Evolutionary conservation across 2,329 filamentous ascomycete genomes (phyloP).

Genomic region (Fusarium poae): DNA sequence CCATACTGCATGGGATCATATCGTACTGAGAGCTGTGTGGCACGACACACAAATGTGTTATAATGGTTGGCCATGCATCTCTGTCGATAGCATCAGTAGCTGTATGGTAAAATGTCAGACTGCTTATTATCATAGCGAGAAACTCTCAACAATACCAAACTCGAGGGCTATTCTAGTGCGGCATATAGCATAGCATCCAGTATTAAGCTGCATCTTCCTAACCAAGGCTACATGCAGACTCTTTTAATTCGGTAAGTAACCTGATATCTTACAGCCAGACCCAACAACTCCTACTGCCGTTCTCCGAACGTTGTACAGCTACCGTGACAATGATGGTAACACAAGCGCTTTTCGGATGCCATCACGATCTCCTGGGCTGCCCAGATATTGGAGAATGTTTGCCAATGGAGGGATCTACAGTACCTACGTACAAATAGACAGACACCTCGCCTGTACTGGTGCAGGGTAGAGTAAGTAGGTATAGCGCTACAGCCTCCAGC

Average conservation of each 20-base stretch:
- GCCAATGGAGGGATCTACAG: slow-evolving; percentile 12
- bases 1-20: slow-evolving; percentile 13
- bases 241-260: slow-evolving; percentile 8
- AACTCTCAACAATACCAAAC: background rate
- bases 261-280: slow-evolving; percentile 17
- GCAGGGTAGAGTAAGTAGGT: background rate
- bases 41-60: background rate
- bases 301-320: slow-evolving; percentile 32
- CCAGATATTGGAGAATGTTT: slow-evolving; percentile 5
- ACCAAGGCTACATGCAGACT: slow-evolving; percentile 27
- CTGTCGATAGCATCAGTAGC: background rate
- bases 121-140: background rate
- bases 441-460: background rate
- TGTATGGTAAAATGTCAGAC: background rate
- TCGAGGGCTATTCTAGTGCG: background rate
- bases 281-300: slow-evolving; percentile 34
- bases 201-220: slow-evolving; percentile 3
- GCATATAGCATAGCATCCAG: background rate
- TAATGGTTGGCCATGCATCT: background rate
- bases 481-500: background rate
- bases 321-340: slow-evolving; percentile 20
- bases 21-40: slow-evolving; percentile 8
- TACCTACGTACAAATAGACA: background rate
- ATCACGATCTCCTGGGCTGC: slow-evolving; percentile 27
- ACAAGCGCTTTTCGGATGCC: slow-evolving; percentile 16